Percentiles rank a stretch among this genome's conserved stretches.
Evolutionary conservation across 345 rosid species (phyloP).

Genomic region (Cardamine resedifolia): DNA sequence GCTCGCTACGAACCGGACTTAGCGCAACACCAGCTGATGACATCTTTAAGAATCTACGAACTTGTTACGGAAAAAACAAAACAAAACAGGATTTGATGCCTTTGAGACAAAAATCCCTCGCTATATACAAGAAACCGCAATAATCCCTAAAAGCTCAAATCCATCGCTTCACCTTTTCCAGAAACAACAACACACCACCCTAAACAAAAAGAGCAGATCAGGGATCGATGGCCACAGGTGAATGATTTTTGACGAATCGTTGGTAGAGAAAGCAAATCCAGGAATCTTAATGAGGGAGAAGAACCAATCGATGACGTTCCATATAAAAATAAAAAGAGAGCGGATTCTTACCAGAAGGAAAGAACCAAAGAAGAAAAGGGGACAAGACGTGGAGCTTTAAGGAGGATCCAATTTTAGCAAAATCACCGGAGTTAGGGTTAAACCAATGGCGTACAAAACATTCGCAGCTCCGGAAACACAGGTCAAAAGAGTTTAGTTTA

Average conservation of each 20-base stretch:
- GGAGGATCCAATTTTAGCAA: slow-evolving; percentile 30
- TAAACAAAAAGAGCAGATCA: slow-evolving; percentile 25
- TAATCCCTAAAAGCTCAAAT: slow-evolving; percentile 29
- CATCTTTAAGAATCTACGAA: slow-evolving; percentile 39
- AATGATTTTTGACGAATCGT: background rate
- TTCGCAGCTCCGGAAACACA: slow-evolving; percentile 27
- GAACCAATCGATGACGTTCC: slow-evolving; percentile 14
- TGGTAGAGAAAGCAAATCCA: background rate
- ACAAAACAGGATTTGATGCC: slow-evolving; percentile 2
- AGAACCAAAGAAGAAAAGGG: slow-evolving; percentile 30
- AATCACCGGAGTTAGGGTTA: slow-evolving; percentile 7
- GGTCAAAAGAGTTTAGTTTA: slow-evolving; percentile 7
- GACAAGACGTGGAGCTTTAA: slow-evolving; percentile 29
- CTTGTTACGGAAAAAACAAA: background rate
- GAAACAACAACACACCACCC: slow-evolving; percentile 17
- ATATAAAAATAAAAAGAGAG: background rate
- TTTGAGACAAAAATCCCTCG: slow-evolving; percentile 16
- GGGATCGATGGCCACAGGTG: background rate
- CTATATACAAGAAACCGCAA: slow-evolving; percentile 24
- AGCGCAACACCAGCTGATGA: slow-evolving; percentile 57
- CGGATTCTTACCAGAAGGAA: slow-evolving; percentile 43
- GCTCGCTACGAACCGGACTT: slow-evolving; percentile 43
- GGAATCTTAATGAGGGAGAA: background rate
- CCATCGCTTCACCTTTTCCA: slow-evolving; percentile 17
- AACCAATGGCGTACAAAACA: slow-evolving; percentile 27